Base-by-base conservation (phyloP, 306 rosid species). In the Hippophae tibetana region DNA sequence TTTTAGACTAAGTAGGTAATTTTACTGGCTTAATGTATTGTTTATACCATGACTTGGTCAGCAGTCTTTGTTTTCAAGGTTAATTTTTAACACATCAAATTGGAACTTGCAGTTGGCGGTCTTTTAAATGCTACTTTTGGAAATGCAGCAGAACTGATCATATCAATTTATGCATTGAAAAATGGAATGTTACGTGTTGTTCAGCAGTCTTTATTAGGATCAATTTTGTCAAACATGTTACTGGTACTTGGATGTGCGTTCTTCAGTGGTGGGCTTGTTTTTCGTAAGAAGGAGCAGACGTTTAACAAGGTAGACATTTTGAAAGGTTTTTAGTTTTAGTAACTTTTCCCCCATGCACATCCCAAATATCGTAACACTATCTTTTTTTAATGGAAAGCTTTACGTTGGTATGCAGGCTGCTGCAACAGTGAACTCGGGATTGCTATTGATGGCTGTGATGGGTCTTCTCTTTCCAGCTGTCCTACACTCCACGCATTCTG, bases 361-460 rank as follows among this genome's bases (percentile, higher is more conserved):
- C 56, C 12, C 10, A 27, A 43, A 8, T 5, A 5, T 13, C 7
- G 61, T 44, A 10, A 57, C 10, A 49, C 68, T 58, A 58, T 4
- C 7, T 31, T 13, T 62, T 66, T 31, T 52, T 51, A 55, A 12
- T 61, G 43, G 67, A 51, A 50, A 59, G 25, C 25, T 54, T 72
- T 69, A 51, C 69, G 58, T 67, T 54, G 14, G 63, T 68, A 54
- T 59, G 61, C 82, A 89, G 97, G 88, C 89, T 43, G 77, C 95
- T 58, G 89, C 93, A 26, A 71, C 86, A 10, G 95, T 89, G 70
- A 89, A 89, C 78, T 86, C 94, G 1, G 95, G 97, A 53, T 75
- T 86, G 72, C 78, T 86, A 49, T 71, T 89, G 82, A 89, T 89
- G 97, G 97, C 97, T 71, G 95, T 89, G 9, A 86, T 89, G 97